phyloP scores from a whole-genome alignment of 2,329 filamentous ascomycete genomes.

The Shiraia bambusicola region DNA sequence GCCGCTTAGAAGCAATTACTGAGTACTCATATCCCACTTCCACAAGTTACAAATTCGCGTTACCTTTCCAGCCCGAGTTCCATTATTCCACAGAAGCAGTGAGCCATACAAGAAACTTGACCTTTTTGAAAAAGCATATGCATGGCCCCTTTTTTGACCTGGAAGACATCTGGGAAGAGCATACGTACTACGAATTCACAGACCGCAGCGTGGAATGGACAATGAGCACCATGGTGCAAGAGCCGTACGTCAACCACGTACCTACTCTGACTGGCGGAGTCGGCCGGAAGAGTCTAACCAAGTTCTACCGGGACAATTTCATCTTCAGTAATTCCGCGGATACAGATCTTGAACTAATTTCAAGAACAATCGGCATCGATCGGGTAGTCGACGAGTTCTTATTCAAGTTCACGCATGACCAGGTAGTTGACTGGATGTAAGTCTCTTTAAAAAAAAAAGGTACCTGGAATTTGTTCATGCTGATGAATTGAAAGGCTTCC shows the following conservation, averaged over 20 bases:
- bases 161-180: conserved; percentile 74
- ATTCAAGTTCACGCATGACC: conserved; percentile 24
- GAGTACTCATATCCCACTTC: conserved; percentile 51
- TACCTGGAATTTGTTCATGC: background rate
- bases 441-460: conserved; percentile 35
- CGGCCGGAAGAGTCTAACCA: conserved; percentile 60
- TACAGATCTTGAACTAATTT: conserved; percentile 65
- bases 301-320: conserved; percentile 71
- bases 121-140: conserved; percentile 62
- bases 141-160: conserved; percentile 68
- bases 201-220: conserved; percentile 67
- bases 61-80: conserved; percentile 53
- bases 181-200: conserved; percentile 68
- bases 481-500: conserved; percentile 1
- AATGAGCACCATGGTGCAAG: conserved; percentile 76
- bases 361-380: conserved; percentile 68
- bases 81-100: conserved; percentile 57
- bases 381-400: conserved; percentile 51
- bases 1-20: conserved; percentile 12
- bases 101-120: conserved; percentile 64
- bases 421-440: conserved; percentile 33
- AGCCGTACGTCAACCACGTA: conserved; percentile 75
- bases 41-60: conserved; percentile 48
- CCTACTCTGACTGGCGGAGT: conserved; percentile 66
- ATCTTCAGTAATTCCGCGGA: conserved; percentile 71